Conservation (phyloP, 2,329 filamentous ascomycete genomes). For the Bipolaris bicolor region DNA sequence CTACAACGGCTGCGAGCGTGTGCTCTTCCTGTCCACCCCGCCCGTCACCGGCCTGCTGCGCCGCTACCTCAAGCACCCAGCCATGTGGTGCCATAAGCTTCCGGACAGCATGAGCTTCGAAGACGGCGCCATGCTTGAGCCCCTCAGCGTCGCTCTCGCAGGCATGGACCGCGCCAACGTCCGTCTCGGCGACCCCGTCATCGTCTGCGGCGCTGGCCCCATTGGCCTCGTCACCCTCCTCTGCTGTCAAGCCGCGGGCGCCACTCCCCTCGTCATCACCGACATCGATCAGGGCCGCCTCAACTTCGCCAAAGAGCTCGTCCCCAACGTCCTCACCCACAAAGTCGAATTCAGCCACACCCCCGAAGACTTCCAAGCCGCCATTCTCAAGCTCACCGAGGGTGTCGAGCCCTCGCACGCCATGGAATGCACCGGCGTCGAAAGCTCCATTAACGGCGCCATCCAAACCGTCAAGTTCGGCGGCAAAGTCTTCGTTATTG, state of each 20-base stretch:
- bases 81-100: constrained; percentile 95
- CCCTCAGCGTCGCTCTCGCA: constrained; percentile 85
- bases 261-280: constrained; percentile 89
- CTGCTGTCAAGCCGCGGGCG: constrained; percentile 80
- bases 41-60: constrained; percentile 85
- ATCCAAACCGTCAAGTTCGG: constrained; percentile 94
- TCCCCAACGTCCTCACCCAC: constrained; percentile 79
- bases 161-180: constrained; percentile 84
- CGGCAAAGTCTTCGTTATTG: constrained; percentile 95
- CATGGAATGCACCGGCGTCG: constrained; percentile 94
- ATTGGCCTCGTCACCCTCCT: constrained; percentile 90
- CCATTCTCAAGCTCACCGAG: constrained; percentile 69
- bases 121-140: constrained; percentile 88
- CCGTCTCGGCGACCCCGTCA: constrained; percentile 80
- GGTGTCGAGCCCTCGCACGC: constrained; percentile 81
- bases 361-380: constrained; percentile 73
- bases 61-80: constrained; percentile 93
- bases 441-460: constrained; percentile 82
- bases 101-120: constrained; percentile 84
- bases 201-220: constrained; percentile 91
- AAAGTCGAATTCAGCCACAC: constrained; percentile 69
- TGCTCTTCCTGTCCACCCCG: constrained; percentile 88
- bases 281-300: constrained; percentile 90
- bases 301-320: constrained; percentile 82
- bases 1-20: constrained; percentile 91